Base-by-base conservation (phyloP, 176 grass and related monocot genomes). In the Metroxylon sagu region DNA sequence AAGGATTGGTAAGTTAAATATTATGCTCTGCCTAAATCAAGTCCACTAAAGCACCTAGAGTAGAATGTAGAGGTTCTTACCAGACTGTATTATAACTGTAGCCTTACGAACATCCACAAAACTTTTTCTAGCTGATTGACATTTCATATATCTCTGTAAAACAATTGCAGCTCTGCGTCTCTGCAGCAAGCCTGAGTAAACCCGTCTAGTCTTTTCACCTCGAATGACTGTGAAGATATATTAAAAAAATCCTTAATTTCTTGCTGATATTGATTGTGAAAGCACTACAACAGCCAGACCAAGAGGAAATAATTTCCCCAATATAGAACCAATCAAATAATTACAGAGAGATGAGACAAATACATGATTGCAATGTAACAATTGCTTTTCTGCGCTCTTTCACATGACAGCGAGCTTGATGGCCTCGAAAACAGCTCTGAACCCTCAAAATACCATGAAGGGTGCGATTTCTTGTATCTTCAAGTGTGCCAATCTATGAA, bases 381-480 rank as follows among this genome's bases (percentile, higher is more conserved):
- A 98, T 76, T 78, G 81, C 84, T 77, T 71, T 83, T 70, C 50
- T 71, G 14, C 69, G 81, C 69, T 98, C 79, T 43, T 70, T 92
- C 28, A 71, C 93, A 70, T 81, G 75, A 18, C 31, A 66, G 0
- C 84, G 83, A 50, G 87, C 87, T 79, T 83, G 81, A 75, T 98
- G 62, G 52, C 93, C 93, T 85, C 93, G 64, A 27, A 98, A 98
- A 85, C 93, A 98, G 64, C 87, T 98, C 64, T 98, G 87, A 61
- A 98, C 87, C 79, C 93, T 88, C 72, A 98, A 88, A 85, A 98
- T 88, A 55, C 93, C 93, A 58, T 98, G 93, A 14, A 98, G 73
- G 29, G 81, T 98, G 27, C 73, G 81, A 72, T 83, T 98, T 65
- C 93, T 89, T 70, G 93, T 92, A 54, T 98, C 88, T 83, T 98